These are phyloP conservation scores for Apiospora kogelbergensis DNA, from an alignment of 2,329 filamentous ascomycete species.

Conservation along the genomic window DNA sequence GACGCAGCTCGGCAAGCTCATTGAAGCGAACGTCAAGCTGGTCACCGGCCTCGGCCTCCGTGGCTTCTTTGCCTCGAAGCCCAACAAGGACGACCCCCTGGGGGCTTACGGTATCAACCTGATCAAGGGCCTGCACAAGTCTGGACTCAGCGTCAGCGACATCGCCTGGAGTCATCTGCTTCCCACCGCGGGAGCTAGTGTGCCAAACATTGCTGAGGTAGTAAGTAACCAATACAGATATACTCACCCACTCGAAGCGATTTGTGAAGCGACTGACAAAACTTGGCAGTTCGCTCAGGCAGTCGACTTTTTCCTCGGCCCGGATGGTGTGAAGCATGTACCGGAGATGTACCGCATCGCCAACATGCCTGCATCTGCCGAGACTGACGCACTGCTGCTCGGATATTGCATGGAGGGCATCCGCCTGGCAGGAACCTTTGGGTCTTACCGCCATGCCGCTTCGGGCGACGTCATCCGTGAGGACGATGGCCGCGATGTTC, in stretches of 20 bases:
- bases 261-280: constrained; percentile 16
- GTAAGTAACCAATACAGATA: constrained; percentile 37
- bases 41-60: constrained; percentile 45
- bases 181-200: constrained; percentile 64
- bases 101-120: constrained; percentile 64
- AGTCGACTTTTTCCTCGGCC: constrained; percentile 69
- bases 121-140: constrained; percentile 63
- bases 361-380: constrained; percentile 49
- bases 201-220: constrained; percentile 70
- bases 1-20: constrained; percentile 57
- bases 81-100: constrained; percentile 53
- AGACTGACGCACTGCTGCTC: constrained; percentile 62
- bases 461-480: constrained; percentile 45
- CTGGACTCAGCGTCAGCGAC: constrained; percentile 61
- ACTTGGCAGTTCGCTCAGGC: constrained; percentile 63
- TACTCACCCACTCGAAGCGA: too few species aligned
- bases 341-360: constrained; percentile 62
- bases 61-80: constrained; percentile 53
- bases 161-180: constrained; percentile 71
- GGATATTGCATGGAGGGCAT: constrained; percentile 73
- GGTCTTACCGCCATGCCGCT: constrained; percentile 58
- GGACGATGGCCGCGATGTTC: constrained; percentile 51
- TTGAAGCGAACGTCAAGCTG: constrained; percentile 66
- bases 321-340: constrained; percentile 54
- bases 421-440: constrained; percentile 64